These are phyloP conservation scores for Arthrobotrys sinensis DNA, from an alignment of 2,329 filamentous ascomycete species.

Conservation along the genomic window DNA sequence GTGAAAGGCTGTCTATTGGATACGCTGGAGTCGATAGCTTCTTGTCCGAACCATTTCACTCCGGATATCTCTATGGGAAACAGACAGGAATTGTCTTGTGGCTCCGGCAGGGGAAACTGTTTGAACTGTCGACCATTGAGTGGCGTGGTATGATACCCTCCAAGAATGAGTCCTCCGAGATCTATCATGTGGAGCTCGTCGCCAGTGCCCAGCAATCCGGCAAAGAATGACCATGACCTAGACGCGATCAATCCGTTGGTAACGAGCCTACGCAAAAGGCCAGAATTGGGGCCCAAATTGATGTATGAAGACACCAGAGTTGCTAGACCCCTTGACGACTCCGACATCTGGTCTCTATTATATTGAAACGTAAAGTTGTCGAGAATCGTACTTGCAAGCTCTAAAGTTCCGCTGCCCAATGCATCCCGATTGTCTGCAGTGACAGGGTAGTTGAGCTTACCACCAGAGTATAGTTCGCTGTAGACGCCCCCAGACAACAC, in stretches of 20 bases:
- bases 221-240: constrained; percentile 3
- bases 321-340: background rate
- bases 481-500: background rate
- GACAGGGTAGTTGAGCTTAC: background rate
- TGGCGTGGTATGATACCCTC: background rate
- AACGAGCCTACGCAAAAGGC: background rate
- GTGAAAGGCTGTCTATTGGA: background rate
- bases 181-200: background rate
- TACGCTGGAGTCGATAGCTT: background rate
- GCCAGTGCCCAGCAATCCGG: background rate
- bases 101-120: background rate
- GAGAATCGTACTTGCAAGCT: background rate
- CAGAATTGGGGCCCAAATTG: background rate
- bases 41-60: background rate
- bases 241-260: constrained; percentile 1
- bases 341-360: constrained; percentile 3
- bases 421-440: constrained; percentile 1
- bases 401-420: background rate
- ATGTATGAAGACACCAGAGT: constrained; percentile 2
- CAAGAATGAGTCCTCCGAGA: background rate
- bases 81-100: background rate
- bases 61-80: background rate
- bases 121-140: background rate
- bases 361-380: constrained; percentile 12
- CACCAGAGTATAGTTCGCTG: constrained; percentile 3